Evolutionary conservation across 768 basidiomycete species (phyloP).

Genomic region (Mycena floridula): DNA sequence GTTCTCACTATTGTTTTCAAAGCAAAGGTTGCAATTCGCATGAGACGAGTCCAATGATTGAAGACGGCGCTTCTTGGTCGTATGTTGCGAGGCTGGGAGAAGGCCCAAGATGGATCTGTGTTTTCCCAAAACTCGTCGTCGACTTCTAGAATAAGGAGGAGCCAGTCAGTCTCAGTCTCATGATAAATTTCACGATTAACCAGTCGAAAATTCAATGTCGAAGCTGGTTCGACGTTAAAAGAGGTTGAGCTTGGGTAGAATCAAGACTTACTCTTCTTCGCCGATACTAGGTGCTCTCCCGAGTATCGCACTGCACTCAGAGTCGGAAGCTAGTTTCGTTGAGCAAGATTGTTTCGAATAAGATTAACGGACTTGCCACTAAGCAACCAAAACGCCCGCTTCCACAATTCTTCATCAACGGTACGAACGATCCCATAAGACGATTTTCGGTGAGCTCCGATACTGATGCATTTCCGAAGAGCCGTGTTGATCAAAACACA

Average conservation of each 20-base stretch:
- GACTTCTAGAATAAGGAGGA: too few relatives aligned
- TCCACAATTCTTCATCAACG: constrained; percentile 67
- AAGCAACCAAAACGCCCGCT: constrained; percentile 73
- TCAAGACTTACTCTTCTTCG: constrained; percentile 57
- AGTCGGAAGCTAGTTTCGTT: too few relatives aligned
- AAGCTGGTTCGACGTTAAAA: constrained; percentile 48
- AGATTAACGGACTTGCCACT: too few relatives aligned
- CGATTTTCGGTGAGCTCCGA: constrained; percentile 69
- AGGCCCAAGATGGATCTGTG: constrained; percentile 42
- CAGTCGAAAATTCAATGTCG: constrained; percentile 75
- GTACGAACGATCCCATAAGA: constrained; percentile 41
- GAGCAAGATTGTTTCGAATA: too few relatives aligned
- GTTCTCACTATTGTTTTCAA: constrained; percentile 65
- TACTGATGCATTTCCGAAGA: constrained; percentile 61
- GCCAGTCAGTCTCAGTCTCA: too few relatives aligned
- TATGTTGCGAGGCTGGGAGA: constrained; percentile 60
- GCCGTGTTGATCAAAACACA: constrained; percentile 54
- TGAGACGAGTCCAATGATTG: constrained; percentile 57
- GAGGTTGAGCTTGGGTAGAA: constrained; percentile 2
- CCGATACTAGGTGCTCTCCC: constrained; percentile 52
- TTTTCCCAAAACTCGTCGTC: constrained; percentile 82
- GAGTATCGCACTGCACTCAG: constrained; percentile 41
- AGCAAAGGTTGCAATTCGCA: constrained; percentile 64
- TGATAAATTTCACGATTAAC: too few relatives aligned
- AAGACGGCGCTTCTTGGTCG: constrained; percentile 60